Percentiles rank a stretch among this genome's conserved stretches.
phyloP scores from a whole-genome alignment of 2,329 filamentous ascomycete genomes.

The Cordyceps javanica region DNA sequence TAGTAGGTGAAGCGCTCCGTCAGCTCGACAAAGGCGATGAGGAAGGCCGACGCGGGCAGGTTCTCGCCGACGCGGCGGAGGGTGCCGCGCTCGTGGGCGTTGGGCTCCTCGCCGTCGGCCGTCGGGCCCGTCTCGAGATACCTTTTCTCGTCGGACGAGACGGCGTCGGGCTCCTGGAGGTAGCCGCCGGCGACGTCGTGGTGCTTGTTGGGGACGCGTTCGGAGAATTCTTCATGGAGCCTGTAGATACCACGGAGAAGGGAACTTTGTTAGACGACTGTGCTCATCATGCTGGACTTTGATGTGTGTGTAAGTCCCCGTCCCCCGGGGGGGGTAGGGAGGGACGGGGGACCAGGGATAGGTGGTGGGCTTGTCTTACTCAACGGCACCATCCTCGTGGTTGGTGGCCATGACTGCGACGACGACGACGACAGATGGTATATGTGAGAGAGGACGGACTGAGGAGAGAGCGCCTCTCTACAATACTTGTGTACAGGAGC shows the following conservation, averaged over 20 bases:
- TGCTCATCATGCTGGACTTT: no score
- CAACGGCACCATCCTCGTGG: conserved; percentile 27
- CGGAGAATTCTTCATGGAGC: conserved; percentile 18
- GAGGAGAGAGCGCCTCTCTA: no score
- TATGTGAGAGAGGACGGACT: background rate
- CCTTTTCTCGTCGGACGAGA: conserved; percentile 14
- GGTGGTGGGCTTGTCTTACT: conserved; percentile 20
- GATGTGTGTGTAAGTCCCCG: conserved; percentile 1
- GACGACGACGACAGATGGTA: background rate
- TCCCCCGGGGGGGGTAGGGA: no score
- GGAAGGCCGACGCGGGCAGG: conserved; percentile 47
- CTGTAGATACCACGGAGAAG: conserved; percentile 9
- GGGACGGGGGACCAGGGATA: no score
- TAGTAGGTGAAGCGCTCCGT: conserved; percentile 55
- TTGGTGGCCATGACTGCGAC: conserved; percentile 25
- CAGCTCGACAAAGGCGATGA: conserved; percentile 51
- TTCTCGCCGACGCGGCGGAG: conserved; percentile 49
- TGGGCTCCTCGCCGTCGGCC: conserved; percentile 46
- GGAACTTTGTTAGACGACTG: background rate
- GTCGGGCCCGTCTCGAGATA: conserved; percentile 20
- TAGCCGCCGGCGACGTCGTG: conserved; percentile 17
- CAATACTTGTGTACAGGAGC: background rate
- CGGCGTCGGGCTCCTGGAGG: conserved; percentile 5
- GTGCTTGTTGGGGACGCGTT: conserved; percentile 16
- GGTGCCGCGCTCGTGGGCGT: conserved; percentile 41